Base-by-base conservation (phyloP, 23 red algal species). In the Gracilaria gracilis region DNA sequence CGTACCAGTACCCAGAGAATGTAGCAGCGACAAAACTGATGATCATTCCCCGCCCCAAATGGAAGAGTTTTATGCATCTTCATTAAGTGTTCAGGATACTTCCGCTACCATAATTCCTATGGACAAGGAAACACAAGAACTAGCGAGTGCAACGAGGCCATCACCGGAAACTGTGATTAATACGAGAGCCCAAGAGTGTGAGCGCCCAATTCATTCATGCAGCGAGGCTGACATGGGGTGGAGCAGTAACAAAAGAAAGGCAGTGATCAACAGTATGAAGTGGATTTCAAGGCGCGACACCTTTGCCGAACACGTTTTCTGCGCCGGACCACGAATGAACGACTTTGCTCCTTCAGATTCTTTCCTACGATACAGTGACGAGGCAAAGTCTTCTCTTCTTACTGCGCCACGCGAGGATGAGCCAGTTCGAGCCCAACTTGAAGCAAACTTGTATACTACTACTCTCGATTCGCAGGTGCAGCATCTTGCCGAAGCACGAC, bases 301-400 rank as follows among this genome's bases (percentile, higher is more conserved):
- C 27, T 77, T 77, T 50, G 5, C 38, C 24, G 72, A 77, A 77
- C 40, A n/a, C 4, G 42, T 77, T 46, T 77, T 77, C 42, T 77
- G 72, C 39, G 38, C 23, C 7, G 40, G 72, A 11, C 72, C 72
- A 37, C 40, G 42, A 50, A 77, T 77, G 72, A 77, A 77, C 46
- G 72, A 77, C 72, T 77, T 77, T 31, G 38, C 72, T 46, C 72
- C 72, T 32, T 77, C 72, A 14, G 72, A 77, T 27, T 40, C 72
- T 25, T 77, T 77, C 72, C 20, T 77, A 35, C 20, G 46, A 77
- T 77, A 49, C 72, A 77, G 72, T 31, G 72, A 49, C 50, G 72
- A 77, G 21, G 46, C 72, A 6, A 51, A 77, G 27, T 27, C 72
- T 32, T 77, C 72, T 31, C 21, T 50, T 19, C 42, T 77, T 0